Percentiles rank a stretch among this genome's conserved stretches.
phyloP scores from a whole-genome alignment of 495 filamentous ascomycete species.

The Trichoderma asperelloides region DNA sequence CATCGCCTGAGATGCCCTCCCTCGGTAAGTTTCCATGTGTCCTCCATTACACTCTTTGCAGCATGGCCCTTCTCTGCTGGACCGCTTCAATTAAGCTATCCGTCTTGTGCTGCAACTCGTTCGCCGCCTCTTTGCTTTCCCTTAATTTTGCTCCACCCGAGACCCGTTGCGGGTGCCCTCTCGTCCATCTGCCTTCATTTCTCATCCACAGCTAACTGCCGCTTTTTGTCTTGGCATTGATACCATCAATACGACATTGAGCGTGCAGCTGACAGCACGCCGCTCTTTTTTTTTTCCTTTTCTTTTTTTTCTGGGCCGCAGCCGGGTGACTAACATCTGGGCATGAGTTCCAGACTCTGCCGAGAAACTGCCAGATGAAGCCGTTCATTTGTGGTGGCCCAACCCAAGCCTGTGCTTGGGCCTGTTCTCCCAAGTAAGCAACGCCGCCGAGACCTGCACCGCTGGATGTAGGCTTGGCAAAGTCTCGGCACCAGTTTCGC shows the following conservation, averaged over 20 bases:
- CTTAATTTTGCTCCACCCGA: not conserved
- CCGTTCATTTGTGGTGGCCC: not conserved
- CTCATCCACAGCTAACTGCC: not conserved
- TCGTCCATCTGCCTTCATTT: not conserved
- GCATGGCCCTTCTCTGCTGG: not conserved
- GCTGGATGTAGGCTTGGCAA: constrained; percentile 1
- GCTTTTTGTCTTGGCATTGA: not conserved
- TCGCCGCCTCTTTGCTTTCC: not conserved
- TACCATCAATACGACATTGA: not conserved
- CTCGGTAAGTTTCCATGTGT: not conserved
- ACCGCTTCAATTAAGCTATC: not conserved
- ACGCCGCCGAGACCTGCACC: constrained; percentile 1
- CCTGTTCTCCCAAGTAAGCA: not conserved
- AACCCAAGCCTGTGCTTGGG: not conserved
- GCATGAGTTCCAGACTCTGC: not conserved
- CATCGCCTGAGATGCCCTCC: not conserved
- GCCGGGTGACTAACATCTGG: not conserved
- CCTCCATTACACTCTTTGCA: not conserved
- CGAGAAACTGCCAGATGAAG: not conserved
- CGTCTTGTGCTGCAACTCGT: not conserved
- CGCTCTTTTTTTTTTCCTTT: not conserved
- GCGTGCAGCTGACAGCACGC: not conserved
- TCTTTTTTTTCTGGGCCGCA: not conserved
- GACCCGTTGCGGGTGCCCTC: not conserved
- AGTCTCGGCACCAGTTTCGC: not conserved